Evolutionary conservation across 768 basidiomycete species (phyloP).

Genomic region (Tricholomella constricta): DNA sequence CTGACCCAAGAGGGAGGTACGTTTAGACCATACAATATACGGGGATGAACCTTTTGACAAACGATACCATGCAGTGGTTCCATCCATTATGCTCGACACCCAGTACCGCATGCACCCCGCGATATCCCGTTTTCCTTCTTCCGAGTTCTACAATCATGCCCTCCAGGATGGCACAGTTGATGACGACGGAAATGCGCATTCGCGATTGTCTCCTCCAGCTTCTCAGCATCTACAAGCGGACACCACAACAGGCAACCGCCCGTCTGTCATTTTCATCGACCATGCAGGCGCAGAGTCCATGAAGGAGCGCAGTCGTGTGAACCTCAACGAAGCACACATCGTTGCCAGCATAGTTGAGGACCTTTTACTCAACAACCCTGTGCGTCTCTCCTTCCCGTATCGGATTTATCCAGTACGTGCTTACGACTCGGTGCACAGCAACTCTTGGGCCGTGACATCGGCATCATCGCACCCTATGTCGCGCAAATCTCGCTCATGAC

Average conservation of each 20-base stretch:
- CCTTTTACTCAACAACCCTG: constrained; percentile 72
- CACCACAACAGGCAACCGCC: constrained; percentile 41
- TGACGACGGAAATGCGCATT: constrained; percentile 43
- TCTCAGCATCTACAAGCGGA: constrained; percentile 52
- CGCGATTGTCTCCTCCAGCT: constrained; percentile 60
- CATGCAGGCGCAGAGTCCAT: constrained; percentile 70
- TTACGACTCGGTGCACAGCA: constrained; percentile 37
- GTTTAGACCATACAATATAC: constrained; percentile 25
- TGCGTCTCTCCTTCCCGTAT: constrained; percentile 35
- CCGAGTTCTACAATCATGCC: constrained; percentile 75
- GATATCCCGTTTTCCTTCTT: constrained; percentile 85
- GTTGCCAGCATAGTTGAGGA: constrained; percentile 84
- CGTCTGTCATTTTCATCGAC: constrained; percentile 79
- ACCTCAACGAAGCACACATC: constrained; percentile 75
- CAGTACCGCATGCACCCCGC: constrained; percentile 96
- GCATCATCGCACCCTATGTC: constrained; percentile 90
- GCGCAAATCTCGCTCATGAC: constrained; percentile 81
- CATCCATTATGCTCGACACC: constrained; percentile 89
- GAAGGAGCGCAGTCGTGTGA: constrained; percentile 74
- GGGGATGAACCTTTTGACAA: not conserved
- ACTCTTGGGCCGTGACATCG: constrained; percentile 76
- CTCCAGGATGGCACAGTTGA: constrained; percentile 79
- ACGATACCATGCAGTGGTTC: constrained; percentile 54
- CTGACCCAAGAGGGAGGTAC: constrained; percentile 80
- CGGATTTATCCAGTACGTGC: constrained; percentile 5